Evolutionary conservation across 2,329 filamentous ascomycete species (phyloP), one percentile per base, ranked within the genome.

Genomic region (Colletotrichum plurivorum): DNA sequence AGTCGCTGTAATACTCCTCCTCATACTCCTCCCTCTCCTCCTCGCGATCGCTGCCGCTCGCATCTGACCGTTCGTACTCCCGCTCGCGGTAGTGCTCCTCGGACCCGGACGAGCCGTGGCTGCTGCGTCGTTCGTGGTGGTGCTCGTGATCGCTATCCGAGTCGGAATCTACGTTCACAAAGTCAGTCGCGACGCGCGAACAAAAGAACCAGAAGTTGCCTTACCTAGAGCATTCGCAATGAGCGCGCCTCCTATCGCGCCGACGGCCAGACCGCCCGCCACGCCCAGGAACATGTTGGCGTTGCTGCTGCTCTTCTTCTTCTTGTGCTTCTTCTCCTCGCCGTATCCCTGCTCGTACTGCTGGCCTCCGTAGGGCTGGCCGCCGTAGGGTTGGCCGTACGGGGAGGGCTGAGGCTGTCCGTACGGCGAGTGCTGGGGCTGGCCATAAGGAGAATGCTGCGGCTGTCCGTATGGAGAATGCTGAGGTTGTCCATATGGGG

Each of bases 211-310:
- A n/a, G n/a, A n/a, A n/a, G n/a, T n/a, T n/a, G n/a, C n/a, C 1
- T 67, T 83, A 91, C 89, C 80, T 15, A 89, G 71, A 61, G 86
- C 86, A 74, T 90, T 82, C 13, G 84, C 85, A 65, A 91, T 77
- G 43, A 89, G 75, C 4, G 87, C 89, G 54, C 89, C 89, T 12
- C 86, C 89, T 41, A 89, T 75, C 51, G 83, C 86, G 70, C 88
- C 88, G 9, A 84, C 80, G 0, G 87, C 88, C 31, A 90, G 70
- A 75, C 89, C 89, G 51, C 84, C 89, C 6, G 86, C 86, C 60
- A 85, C 89, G 22, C 84, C 88, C 45, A 88, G 80, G 20, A 90
- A 76, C 73, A 88, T 82, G 73, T 85, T 84, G 43, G 84, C 84
- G 62, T 82, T 83, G 27, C 84, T 83, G 55, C 83, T 82, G 54